Conservation (phyloP, 495 filamentous ascomycete species). For the Aspergillus saccharolyticus region DNA sequence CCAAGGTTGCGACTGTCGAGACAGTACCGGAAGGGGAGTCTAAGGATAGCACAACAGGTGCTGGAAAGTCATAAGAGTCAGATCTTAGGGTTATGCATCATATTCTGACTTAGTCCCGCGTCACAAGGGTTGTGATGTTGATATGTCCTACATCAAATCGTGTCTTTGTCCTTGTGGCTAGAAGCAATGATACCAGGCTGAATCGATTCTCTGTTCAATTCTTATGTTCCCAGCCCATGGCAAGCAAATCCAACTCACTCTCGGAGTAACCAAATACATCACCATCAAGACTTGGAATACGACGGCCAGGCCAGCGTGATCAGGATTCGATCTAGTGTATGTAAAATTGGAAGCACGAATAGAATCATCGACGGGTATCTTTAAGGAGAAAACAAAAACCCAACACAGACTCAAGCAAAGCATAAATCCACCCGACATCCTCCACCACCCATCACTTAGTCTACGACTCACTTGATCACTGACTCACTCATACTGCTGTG, state of each 20-base stretch:
- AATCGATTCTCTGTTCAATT: too few species aligned
- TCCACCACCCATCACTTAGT: not conserved
- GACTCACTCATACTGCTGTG: constrained; percentile 18
- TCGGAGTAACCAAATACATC: too few species aligned
- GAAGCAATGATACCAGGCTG: constrained; percentile 1
- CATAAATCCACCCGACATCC: not conserved
- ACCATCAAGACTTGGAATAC: too few species aligned
- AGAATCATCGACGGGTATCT: constrained; percentile 14
- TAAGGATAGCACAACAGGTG: constrained; percentile 24
- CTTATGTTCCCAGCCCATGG: too few species aligned
- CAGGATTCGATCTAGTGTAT: too few species aligned
- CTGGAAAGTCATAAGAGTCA: constrained; percentile 27
- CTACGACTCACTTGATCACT: not conserved
- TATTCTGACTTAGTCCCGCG: not conserved
- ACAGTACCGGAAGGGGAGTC: constrained; percentile 34
- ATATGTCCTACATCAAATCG: not conserved
- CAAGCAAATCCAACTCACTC: too few species aligned
- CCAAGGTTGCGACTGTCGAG: constrained; percentile 66
- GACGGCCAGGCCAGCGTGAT: too few species aligned
- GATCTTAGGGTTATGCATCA: not conserved
- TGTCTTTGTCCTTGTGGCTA: not conserved
- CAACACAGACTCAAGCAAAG: constrained; percentile 1
- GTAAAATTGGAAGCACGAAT: too few species aligned
- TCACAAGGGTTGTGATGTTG: constrained; percentile 4
- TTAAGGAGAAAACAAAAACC: not conserved